Evolutionary conservation across 2,329 filamentous ascomycete species (phyloP).

Genomic region (Aspergillus sp.): DNA sequence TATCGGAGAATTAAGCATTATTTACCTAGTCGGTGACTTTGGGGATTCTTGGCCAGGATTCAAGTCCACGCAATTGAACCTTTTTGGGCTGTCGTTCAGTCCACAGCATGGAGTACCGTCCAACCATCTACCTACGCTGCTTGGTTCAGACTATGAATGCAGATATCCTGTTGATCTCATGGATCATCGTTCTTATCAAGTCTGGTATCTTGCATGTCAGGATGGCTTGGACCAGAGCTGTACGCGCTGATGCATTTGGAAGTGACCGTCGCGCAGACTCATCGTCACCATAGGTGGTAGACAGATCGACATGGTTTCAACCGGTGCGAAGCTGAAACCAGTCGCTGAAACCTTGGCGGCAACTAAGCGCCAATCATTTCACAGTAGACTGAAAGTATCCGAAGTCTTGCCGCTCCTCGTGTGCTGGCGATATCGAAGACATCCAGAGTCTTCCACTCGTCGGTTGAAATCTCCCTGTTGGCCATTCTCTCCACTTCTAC

Average conservation of each 20-base stretch:
- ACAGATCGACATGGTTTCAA: constrained; percentile 12
- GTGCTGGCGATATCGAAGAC: not conserved
- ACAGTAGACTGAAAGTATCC: constrained; percentile 3
- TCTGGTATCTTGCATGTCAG: not conserved
- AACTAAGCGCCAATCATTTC: constrained; percentile 12
- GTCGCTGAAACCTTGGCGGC: constrained; percentile 15
- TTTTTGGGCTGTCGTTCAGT: too few relatives aligned
- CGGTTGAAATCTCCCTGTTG: not conserved
- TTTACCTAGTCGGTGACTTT: constrained; percentile 15
- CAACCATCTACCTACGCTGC: not conserved
- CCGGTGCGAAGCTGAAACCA: constrained; percentile 16
- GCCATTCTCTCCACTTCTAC: not conserved
- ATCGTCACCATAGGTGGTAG: not conserved
- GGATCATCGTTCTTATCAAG: not conserved
- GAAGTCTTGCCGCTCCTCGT: constrained; percentile 1
- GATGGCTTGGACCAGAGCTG: not conserved
- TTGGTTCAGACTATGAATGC: not conserved
- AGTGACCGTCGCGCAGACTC: constrained; percentile 11
- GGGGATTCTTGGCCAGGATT: constrained; percentile 13
- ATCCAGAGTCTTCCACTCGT: not conserved
- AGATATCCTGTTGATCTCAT: too few relatives aligned
- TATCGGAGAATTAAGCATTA: constrained; percentile 17
- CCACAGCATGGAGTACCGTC: not conserved
- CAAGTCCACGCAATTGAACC: not conserved
- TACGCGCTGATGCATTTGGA: not conserved